Conservation (phyloP, 2,329 filamentous ascomycete species). For the Aspergillus sclerotialis region DNA sequence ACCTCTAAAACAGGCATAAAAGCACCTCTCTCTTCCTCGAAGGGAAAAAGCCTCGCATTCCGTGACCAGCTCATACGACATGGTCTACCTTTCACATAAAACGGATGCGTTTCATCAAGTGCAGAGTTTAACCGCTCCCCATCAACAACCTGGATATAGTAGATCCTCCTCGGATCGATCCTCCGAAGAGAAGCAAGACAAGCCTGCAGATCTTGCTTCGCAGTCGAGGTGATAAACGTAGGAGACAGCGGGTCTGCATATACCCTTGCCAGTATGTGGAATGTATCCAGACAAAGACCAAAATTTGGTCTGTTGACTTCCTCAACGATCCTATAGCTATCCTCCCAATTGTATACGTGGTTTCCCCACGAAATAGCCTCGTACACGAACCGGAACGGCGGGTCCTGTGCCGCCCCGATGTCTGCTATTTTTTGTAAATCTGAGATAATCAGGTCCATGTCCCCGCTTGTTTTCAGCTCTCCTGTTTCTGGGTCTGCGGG, state of each 20-base stretch:
- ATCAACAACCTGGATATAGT: conserved; percentile 72
- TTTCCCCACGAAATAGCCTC: conserved; percentile 70
- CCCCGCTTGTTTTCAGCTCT: conserved; percentile 37
- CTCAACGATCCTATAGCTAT: conserved; percentile 61
- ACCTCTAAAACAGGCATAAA: conserved; percentile 63
- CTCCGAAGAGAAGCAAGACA: conserved; percentile 53
- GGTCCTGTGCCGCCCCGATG: conserved; percentile 51
- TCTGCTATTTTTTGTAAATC: conserved; percentile 63
- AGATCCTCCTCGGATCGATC: conserved; percentile 59
- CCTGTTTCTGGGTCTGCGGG: conserved; percentile 27
- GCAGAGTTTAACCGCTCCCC: conserved; percentile 57
- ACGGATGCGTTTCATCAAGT: conserved; percentile 51
- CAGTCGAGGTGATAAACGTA: conserved; percentile 47
- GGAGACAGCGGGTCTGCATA: conserved; percentile 60
- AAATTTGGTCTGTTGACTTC: conserved; percentile 64
- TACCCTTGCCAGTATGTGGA: conserved; percentile 66
- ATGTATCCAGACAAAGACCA: conserved; percentile 69
- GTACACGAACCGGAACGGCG: conserved; percentile 62
- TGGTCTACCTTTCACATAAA: conserved; percentile 52
- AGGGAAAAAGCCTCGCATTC: conserved; percentile 65
- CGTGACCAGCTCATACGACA: conserved; percentile 71
- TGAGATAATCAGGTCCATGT: conserved; percentile 50
- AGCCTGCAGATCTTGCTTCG: conserved; percentile 47
- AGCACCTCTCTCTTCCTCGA: conserved; percentile 54
- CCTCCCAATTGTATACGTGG: conserved; percentile 63